A percentile compares a stretch with the other conserved stretches of the same genome.
Evolutionary conservation across 2,329 filamentous ascomycete genomes (phyloP).

Genomic region (Colletotrichum spinosum): DNA sequence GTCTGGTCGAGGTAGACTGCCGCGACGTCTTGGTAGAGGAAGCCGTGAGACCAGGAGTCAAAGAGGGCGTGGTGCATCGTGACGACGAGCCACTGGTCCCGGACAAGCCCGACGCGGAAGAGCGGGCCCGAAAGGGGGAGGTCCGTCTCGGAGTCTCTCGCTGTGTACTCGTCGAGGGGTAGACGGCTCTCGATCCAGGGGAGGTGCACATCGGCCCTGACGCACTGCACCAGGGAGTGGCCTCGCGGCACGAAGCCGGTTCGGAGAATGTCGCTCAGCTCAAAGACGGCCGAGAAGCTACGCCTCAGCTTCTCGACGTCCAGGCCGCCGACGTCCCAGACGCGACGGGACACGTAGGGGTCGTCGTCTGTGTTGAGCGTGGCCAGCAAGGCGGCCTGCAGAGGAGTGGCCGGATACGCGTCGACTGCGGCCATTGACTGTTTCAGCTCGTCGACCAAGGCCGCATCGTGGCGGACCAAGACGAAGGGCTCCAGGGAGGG

Average conservation of each 20-base stretch:
- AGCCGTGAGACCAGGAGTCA: conserved; percentile 47
- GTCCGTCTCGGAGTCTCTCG: background rate
- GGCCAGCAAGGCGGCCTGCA: conserved; percentile 41
- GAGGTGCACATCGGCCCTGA: background rate
- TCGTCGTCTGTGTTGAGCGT: conserved; percentile 17
- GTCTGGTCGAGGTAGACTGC: background rate
- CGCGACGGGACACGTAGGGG: conserved; percentile 38
- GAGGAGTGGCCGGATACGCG: conserved; percentile 41
- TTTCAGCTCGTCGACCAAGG: background rate
- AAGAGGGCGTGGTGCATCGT: conserved; percentile 49
- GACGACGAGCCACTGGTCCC: conserved; percentile 39
- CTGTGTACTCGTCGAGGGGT: background rate
- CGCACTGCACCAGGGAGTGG: conserved; percentile 3
- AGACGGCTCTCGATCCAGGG: conserved; percentile 1
- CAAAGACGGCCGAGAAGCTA: conserved; percentile 35
- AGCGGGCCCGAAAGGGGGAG: background rate
- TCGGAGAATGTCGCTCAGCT: conserved; percentile 34
- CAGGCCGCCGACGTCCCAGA: conserved; percentile 33
- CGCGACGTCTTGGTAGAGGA: conserved; percentile 44
- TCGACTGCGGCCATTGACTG: conserved; percentile 25
- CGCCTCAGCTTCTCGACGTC: conserved; percentile 27
- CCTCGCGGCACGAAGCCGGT: conserved; percentile 35
- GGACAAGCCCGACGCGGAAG: background rate
- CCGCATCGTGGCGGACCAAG: background rate
- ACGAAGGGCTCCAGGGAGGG: conserved; percentile 28